These are phyloP conservation scores for Pythium sp. DNA, from an alignment of 352 stramenopile genomes.

Conservation along the genomic window DNA sequence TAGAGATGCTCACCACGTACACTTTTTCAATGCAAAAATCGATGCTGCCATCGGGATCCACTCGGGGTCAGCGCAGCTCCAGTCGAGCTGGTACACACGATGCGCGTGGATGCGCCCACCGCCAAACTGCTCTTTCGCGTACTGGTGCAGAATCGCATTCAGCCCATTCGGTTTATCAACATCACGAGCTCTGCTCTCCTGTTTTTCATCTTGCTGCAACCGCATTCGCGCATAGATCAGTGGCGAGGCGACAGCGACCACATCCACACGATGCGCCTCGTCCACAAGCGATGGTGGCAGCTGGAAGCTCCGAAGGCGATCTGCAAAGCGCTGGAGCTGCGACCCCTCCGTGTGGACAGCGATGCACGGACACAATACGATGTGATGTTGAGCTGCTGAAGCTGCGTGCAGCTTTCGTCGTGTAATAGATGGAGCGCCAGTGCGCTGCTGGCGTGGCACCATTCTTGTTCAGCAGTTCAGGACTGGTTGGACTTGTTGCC, in stretches of 20 bases:
- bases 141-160: conserved; percentile 7
- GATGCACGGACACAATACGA: conserved; percentile 15
- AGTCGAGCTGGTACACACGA: conserved; percentile 48
- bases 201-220: not conserved
- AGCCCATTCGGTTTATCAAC: not conserved
- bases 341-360: conserved; percentile 32
- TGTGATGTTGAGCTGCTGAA: not conserved
- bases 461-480: not conserved
- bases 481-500: not conserved
- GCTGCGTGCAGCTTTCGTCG: not conserved
- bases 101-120: conserved; percentile 42
- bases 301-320: conserved; percentile 7
- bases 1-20: not conserved
- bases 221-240: conserved; percentile 14
- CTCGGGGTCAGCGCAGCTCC: conserved; percentile 34
- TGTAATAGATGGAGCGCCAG: not conserved
- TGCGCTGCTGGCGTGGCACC: not conserved
- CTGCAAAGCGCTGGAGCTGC: conserved; percentile 27
- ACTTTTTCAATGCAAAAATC: conserved; percentile 9
- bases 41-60: conserved; percentile 31
- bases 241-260: conserved; percentile 17
- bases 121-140: conserved; percentile 13
- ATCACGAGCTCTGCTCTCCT: not conserved
- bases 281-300: not conserved
- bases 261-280: not conserved